These are phyloP conservation scores for Bryoerythrophyllum caledonicum DNA, from an alignment of 225 moss, liverwort and hornwort species.

Conservation along the genomic window DNA sequence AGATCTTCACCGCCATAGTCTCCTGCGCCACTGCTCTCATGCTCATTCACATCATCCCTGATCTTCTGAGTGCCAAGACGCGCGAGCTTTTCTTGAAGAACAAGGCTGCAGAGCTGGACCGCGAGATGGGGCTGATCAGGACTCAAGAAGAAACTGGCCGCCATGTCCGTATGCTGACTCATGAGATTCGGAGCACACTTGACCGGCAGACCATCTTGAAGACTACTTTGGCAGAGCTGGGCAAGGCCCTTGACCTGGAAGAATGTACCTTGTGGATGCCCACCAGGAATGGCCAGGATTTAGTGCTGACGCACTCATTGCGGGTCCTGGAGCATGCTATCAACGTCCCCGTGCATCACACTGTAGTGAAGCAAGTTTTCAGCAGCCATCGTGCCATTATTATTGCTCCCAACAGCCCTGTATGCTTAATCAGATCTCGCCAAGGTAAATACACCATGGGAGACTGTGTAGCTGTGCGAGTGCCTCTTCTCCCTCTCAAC, in stretches of 20 bases:
- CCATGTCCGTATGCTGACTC: slow-evolving; percentile 60
- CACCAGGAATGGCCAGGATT: slow-evolving; percentile 47
- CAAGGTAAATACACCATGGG: slow-evolving; percentile 54
- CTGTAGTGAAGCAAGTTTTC: slow-evolving; percentile 61
- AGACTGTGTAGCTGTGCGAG: slow-evolving; percentile 63
- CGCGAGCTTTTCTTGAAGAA: slow-evolving; percentile 67
- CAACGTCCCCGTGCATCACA: slow-evolving; percentile 44
- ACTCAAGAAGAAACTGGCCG: slow-evolving; percentile 55
- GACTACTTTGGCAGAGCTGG: slow-evolving; percentile 58
- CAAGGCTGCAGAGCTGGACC: slow-evolving; percentile 65
- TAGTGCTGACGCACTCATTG: slow-evolving; percentile 56
- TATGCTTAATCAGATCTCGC: slow-evolving; percentile 48
- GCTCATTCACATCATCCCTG: slow-evolving; percentile 71
- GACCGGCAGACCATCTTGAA: slow-evolving; percentile 58
- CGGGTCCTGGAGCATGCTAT: slow-evolving; percentile 41
- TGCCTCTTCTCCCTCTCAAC: slow-evolving; percentile 49
- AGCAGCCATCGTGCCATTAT: slow-evolving; percentile 58
- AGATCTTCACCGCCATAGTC: slow-evolving; percentile 62
- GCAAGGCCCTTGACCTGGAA: slow-evolving; percentile 56
- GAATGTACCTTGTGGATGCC: slow-evolving; percentile 77
- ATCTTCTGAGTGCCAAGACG: slow-evolving; percentile 63
- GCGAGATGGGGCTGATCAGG: slow-evolving; percentile 63
- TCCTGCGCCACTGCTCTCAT: slow-evolving; percentile 72
- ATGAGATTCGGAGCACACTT: slow-evolving; percentile 61
- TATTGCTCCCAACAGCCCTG: slow-evolving; percentile 64